These are phyloP conservation scores for Annulohypoxylon bovei DNA, from an alignment of 495 filamentous ascomycete genomes.

Conservation along the genomic window DNA sequence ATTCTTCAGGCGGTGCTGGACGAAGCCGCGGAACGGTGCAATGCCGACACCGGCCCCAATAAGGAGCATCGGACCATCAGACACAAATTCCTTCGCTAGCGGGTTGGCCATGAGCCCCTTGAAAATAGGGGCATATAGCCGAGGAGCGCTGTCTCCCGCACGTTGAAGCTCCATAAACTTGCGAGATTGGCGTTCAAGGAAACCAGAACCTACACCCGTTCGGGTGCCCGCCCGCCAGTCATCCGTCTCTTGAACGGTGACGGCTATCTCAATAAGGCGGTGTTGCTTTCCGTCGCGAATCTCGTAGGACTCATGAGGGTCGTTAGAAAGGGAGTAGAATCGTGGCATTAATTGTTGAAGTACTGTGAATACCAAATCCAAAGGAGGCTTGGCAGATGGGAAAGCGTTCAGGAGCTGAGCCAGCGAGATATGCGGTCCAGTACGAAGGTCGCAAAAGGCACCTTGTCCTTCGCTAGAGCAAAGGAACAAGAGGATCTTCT, in stretches of 20 bases:
- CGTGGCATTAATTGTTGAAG: conserved; percentile 92
- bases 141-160: conserved; percentile 62
- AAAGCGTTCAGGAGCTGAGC: conserved; percentile 90
- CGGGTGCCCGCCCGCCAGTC: conserved; percentile 79
- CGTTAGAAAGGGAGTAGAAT: conserved; percentile 97
- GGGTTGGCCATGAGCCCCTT: conserved; percentile 99
- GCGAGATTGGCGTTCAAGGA: conserved; percentile 82
- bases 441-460: conserved; percentile 94
- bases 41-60: conserved; percentile 97
- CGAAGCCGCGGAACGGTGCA: conserved; percentile 96
- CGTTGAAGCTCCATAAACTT: conserved; percentile 71
- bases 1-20: conserved; percentile 91
- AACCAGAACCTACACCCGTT: conserved; percentile 81
- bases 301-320: conserved; percentile 83
- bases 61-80: conserved; percentile 95
- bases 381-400: conserved; percentile 86
- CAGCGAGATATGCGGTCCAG: conserved; percentile 83
- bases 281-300: conserved; percentile 73
- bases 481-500: conserved; percentile 85
- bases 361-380: conserved; percentile 80
- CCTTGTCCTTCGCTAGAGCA: conserved; percentile 91
- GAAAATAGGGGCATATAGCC: conserved; percentile 92
- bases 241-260: conserved; percentile 86
- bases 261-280: conserved; percentile 91
- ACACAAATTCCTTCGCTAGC: conserved; percentile 84